A percentile compares a stretch with the other conserved stretches of the same genome.
Conservation (phyloP, 345 rosid species). For the Crucihimalaya himalaica region DNA sequence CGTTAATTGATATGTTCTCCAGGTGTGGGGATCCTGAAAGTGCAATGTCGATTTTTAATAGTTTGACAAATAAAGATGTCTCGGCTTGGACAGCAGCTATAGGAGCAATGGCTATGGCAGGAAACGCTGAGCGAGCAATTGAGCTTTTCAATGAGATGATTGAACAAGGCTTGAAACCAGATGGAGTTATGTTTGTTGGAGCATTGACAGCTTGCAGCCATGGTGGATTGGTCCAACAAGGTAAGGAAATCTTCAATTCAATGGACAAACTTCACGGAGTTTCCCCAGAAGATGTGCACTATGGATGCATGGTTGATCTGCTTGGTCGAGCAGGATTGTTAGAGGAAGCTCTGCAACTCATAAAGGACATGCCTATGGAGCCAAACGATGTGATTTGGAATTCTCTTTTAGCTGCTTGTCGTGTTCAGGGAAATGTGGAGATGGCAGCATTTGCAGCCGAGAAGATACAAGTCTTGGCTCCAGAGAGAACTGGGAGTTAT, state of each 20-base stretch:
- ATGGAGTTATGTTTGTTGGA: slow-evolving; percentile 51
- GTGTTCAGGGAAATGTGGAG: slow-evolving; percentile 51
- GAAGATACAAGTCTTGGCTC: slow-evolving; percentile 43
- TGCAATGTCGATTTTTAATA: slow-evolving; percentile 53
- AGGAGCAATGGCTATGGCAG: slow-evolving; percentile 60
- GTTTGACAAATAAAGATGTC: slow-evolving; percentile 56
- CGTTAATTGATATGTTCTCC: slow-evolving; percentile 67
- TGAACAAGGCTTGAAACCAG: slow-evolving; percentile 55
- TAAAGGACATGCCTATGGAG: slow-evolving; percentile 56
- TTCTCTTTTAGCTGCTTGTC: slow-evolving; percentile 63
- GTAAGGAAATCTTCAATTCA: slow-evolving; percentile 53
- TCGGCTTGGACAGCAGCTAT: slow-evolving; percentile 79
- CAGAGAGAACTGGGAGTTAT: slow-evolving; percentile 49
- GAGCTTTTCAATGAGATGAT: slow-evolving; percentile 59
- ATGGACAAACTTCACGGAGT: slow-evolving; percentile 56
- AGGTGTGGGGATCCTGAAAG: slow-evolving; percentile 63
- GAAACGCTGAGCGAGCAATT: slow-evolving; percentile 50
- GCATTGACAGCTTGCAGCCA: slow-evolving; percentile 66
- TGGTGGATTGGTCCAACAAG: slow-evolving; percentile 60
- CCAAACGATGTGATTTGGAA: slow-evolving; percentile 75
- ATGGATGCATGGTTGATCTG: slow-evolving; percentile 75
- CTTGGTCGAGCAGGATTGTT: slow-evolving; percentile 68
- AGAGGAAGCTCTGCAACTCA: slow-evolving; percentile 54
- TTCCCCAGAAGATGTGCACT: slow-evolving; percentile 56
- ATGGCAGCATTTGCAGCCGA: slow-evolving; percentile 59